phyloP scores from a whole-genome alignment of 805 yeast species.

The Yamadazyma ubonensis region DNA sequence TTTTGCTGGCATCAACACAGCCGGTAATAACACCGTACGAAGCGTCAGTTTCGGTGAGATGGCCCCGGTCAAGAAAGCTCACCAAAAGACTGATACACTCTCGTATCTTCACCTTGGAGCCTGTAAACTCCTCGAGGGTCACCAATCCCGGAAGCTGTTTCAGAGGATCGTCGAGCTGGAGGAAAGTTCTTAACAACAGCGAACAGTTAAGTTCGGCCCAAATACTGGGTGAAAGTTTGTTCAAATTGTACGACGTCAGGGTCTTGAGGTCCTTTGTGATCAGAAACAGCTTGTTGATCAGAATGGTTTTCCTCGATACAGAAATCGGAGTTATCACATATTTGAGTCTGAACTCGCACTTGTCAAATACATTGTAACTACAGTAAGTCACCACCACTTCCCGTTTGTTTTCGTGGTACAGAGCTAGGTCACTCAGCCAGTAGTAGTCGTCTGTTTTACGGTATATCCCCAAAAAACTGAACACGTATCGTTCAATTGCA shows the following conservation, averaged over 20 bases:
- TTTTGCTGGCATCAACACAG: slow-evolving; percentile 23
- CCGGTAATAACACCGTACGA: slow-evolving; percentile 30
- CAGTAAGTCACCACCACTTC: slow-evolving; percentile 54
- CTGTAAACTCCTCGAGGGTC: slow-evolving; percentile 42
- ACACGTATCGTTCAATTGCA: slow-evolving; percentile 30
- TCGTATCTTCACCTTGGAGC: slow-evolving; percentile 16
- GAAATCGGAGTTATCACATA: slow-evolving; percentile 34
- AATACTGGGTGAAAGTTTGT: slow-evolving; percentile 4
- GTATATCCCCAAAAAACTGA: slow-evolving; percentile 27
- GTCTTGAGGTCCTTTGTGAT: slow-evolving; percentile 16
- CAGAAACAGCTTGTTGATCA: slow-evolving; percentile 33
- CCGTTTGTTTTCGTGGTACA: slow-evolving; percentile 10
- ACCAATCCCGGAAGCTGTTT: slow-evolving; percentile 60
- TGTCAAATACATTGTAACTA: slow-evolving; percentile 69
- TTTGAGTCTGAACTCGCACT: slow-evolving; percentile 72
- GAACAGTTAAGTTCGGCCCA: slow-evolving; percentile 69
- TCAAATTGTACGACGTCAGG: slow-evolving; percentile 1
- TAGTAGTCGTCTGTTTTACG: slow-evolving; percentile 16
- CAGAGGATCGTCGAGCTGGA: slow-evolving; percentile 53
- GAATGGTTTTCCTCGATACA: slow-evolving; percentile 14
- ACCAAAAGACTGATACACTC: slow-evolving; percentile 40
- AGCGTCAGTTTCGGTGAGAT: slow-evolving; percentile 41
- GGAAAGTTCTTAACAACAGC: slow-evolving; percentile 51
- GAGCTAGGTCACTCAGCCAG: slow-evolving; percentile 11
- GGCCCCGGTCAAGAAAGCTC: slow-evolving; percentile 47